Evolutionary conservation across 179 eudicot species (phyloP).

Genomic region (Nepenthes alata): DNA sequence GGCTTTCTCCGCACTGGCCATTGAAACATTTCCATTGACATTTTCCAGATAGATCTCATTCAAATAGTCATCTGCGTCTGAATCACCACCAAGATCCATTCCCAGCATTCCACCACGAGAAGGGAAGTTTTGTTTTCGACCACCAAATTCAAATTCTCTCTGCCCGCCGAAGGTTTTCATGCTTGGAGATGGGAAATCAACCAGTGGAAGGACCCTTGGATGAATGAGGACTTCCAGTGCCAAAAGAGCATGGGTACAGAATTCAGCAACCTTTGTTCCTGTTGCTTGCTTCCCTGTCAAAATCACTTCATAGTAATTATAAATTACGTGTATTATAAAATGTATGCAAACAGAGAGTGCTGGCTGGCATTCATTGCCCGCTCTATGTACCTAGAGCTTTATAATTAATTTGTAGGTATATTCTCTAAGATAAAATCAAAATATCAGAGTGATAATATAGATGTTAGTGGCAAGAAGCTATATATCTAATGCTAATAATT

Average conservation of each 20-base stretch:
- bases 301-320: not conserved
- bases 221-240: constrained; percentile 73
- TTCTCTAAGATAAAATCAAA: too few species aligned
- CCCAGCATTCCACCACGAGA: constrained; percentile 12
- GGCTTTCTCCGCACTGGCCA: constrained; percentile 10
- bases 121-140: constrained; percentile 13
- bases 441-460: too few species aligned
- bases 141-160: constrained; percentile 17
- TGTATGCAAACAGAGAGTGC: too few species aligned
- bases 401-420: too few species aligned
- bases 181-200: constrained; percentile 27
- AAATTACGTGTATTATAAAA: too few species aligned
- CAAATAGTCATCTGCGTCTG: constrained; percentile 41
- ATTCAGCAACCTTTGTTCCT: constrained; percentile 57
- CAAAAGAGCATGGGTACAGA: constrained; percentile 62
- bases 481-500: too few species aligned
- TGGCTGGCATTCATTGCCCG: too few species aligned
- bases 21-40: constrained; percentile 21
- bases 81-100: constrained; percentile 11
- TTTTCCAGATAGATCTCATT: constrained; percentile 38
- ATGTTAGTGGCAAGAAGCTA: too few species aligned
- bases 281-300: constrained; percentile 54
- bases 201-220: constrained; percentile 63
- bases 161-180: constrained; percentile 11
- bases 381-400: too few species aligned